Percentiles rank a stretch among this genome's conserved stretches.
Evolutionary conservation across 1,139 yeast species (phyloP).

Genomic region (Lodderomyces parapsilosis): DNA sequence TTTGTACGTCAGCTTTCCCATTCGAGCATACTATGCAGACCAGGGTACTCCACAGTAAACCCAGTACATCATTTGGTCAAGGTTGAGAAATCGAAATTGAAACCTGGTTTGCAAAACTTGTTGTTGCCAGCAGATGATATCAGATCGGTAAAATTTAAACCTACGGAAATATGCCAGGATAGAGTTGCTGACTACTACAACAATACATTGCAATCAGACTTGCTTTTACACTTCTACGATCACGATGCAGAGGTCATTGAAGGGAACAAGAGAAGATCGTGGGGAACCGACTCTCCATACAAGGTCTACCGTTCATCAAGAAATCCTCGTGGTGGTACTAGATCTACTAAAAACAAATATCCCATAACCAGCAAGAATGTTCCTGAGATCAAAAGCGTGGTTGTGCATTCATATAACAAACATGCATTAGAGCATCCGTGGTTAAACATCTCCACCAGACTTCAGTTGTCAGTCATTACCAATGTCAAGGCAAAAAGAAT

Average conservation of each 20-base stretch:
- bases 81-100: constrained; percentile 66
- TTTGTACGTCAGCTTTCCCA: constrained; percentile 48
- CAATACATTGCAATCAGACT: constrained; percentile 71
- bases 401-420: constrained; percentile 74
- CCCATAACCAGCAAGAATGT: constrained; percentile 66
- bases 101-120: constrained; percentile 68
- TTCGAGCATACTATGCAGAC: constrained; percentile 42
- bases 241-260: constrained; percentile 55
- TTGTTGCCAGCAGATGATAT: constrained; percentile 68
- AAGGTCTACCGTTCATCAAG: constrained; percentile 75
- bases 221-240: constrained; percentile 71
- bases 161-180: constrained; percentile 71
- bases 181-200: constrained; percentile 77
- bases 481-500: constrained; percentile 79
- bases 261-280: constrained; percentile 75
- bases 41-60: constrained; percentile 76
- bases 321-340: constrained; percentile 64
- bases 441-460: constrained; percentile 72
- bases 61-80: constrained; percentile 91
- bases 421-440: constrained; percentile 73
- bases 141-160: constrained; percentile 73
- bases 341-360: constrained; percentile 70
- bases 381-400: constrained; percentile 66
- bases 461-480: constrained; percentile 90
- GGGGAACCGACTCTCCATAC: constrained; percentile 91